Conservation (phyloP, 225 moss, liverwort and hornwort genomes). For the Lunularia cruciata region DNA sequence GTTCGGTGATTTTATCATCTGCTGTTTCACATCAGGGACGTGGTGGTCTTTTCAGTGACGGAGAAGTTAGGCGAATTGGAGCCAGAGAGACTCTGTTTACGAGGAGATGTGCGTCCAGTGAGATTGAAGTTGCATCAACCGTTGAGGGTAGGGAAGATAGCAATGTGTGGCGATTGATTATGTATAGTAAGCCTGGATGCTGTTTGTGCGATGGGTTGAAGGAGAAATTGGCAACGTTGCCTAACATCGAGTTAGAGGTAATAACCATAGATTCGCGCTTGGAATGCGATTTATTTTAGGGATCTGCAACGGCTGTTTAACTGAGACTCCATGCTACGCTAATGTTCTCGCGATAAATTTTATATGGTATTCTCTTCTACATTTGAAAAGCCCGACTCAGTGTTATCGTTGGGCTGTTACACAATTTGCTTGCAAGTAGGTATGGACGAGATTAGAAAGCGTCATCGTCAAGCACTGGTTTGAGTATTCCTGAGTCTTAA, state of each 20-base stretch:
- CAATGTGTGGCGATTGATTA: slow-evolving; percentile 50
- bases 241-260: slow-evolving; percentile 69
- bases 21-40: neutral
- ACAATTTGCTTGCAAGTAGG: too few relatives aligned
- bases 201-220: slow-evolving; percentile 91
- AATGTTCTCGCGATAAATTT: too few relatives aligned
- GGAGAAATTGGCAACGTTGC: slow-evolving; percentile 66
- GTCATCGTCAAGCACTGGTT: too few relatives aligned
- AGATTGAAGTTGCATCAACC: slow-evolving; percentile 9
- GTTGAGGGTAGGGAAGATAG: slow-evolving; percentile 18
- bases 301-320: too few relatives aligned
- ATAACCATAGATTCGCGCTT: too few relatives aligned
- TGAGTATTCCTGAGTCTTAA: too few relatives aligned
- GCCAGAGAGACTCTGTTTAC: neutral
- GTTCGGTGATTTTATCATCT: neutral
- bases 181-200: slow-evolving; percentile 92
- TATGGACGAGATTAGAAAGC: too few relatives aligned
- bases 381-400: too few relatives aligned
- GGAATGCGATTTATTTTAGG: too few relatives aligned
- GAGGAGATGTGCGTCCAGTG: slow-evolving; percentile 15
- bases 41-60: neutral
- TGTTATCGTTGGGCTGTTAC: too few relatives aligned
- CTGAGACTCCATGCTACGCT: too few relatives aligned
- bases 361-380: too few relatives aligned
- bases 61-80: neutral